phyloP scores from a whole-genome alignment of 441 rosid genomes.

The Gossypium davidsonii region DNA sequence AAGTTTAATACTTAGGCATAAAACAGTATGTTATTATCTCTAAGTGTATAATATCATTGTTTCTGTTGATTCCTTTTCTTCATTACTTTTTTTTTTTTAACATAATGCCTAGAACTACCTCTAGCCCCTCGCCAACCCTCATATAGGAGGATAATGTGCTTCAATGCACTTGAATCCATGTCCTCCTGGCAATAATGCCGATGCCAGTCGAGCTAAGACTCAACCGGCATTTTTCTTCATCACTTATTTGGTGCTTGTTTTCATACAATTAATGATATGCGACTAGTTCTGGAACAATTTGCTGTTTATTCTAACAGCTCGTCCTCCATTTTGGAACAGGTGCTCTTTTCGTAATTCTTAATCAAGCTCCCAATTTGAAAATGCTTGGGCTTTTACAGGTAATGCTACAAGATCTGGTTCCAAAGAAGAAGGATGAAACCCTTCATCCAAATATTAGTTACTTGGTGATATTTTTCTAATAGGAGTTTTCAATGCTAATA shows the following conservation, averaged over 20 bases:
- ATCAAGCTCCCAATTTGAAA: conserved; percentile 78
- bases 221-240: background rate
- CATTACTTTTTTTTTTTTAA: no score
- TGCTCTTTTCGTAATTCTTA: conserved; percentile 79
- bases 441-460: background rate
- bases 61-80: background rate
- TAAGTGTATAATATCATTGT: background rate
- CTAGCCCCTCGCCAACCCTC: no score
- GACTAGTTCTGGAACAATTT: background rate
- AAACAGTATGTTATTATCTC: background rate
- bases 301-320: conserved; percentile 6
- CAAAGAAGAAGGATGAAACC: conserved; percentile 2
- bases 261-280: background rate
- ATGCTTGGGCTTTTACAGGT: conserved; percentile 97
- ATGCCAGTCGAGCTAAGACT: no score
- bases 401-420: conserved; percentile 20
- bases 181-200: no score
- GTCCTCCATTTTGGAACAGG: conserved; percentile 44
- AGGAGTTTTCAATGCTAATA: background rate
- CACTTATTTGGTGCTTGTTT: background rate
- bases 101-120: no score
- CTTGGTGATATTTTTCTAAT: background rate
- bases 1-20: background rate
- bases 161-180: no score
- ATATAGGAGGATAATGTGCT: no score